Base-by-base conservation (phyloP, 2,329 filamentous ascomycete genomes). In the Penicillium sp. region DNA sequence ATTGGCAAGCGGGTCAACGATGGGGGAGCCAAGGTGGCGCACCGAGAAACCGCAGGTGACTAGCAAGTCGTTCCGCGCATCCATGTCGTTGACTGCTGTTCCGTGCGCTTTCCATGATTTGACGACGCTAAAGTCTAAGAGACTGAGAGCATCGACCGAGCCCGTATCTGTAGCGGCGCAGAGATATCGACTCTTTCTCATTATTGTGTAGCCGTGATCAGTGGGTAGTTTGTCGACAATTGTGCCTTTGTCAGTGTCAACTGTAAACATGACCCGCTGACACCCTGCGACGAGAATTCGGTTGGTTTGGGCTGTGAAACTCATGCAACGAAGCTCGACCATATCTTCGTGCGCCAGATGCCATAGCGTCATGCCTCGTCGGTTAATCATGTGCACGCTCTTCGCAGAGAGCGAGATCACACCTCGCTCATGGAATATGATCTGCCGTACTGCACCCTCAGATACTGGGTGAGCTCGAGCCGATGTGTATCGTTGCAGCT, bases 11-110 rank as follows among this genome's bases (percentile, higher is more conserved):
- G 90, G 89, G 64, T 99, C 93, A 29, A 95, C 81, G 75, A 95
- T 90, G 55, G 88, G 87, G 34, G 83, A 83, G 30, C 86, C 82
- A 57, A 88, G 78, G 63, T 91, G 89, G 58, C 92, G 83, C 19
- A 89, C 80, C 1, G 92, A 95, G 71, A 89, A 95, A 30, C 93
- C 93, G 68, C 93, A 99, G 4, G 93, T 97, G 18, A 97, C 87
- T 46, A 99, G 83, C 58, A 93, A 93, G 68, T 97, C 92, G 64
- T 93, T 89, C 65, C 93, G 88, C 8, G 91, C 89, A 73, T 99
- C 93, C 88, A 99, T 96, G 68, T 97, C 92, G 68, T 89, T 95
- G 66, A 99, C 88, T 43, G 84, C 82, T 8, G 89, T 88, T 1
- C 86, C 86, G 65, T 99, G 93, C 0, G 92, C 90, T 66, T 89